Evolutionary conservation across 108 stramenopile species (phyloP), one percentile per base, ranked within the genome.

Genomic region (Nitzschia inconspicua): DNA sequence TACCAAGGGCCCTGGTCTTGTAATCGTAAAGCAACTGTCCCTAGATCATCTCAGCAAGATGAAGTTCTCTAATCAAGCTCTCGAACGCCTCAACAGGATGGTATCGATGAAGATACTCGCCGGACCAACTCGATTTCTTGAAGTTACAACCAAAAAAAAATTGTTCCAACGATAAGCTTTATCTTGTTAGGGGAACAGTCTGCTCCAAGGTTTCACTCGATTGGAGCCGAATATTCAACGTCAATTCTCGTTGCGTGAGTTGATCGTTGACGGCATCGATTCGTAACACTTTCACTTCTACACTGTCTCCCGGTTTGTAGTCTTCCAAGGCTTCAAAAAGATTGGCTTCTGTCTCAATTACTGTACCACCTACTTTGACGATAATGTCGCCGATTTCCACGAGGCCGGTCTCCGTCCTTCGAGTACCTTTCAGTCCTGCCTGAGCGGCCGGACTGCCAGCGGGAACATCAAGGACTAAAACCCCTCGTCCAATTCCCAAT

Each of bases 321-420:
- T 63, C 55, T 64, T 97, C 96, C 13, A 97, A 55, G 2, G 94
- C 82, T 55, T 86, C 82, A 63, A 96, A 96, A 10, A 97, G 54
- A 61, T 97, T 95, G 10, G 82, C 81, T 57, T 96, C 95, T n/a
- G 73, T 88, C 37, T 83, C 79, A 36, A 97, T 80, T 1, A 70
- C 62, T 1, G 47, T 47, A 44, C 73, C 73, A 37, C 92, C 90
- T 18, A 96, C 79, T 26, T 88, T 75, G 32, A 86, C 70, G 31
- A 97, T 95, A 43, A 97, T 93, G 37, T 97, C 96, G 20, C 96
- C 96, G 35, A 97, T 87, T 60, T 92, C 83, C 41, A 93, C 72
- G 10, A 86, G 72, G 16, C 92, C 88, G 9, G 60, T 73, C 23
- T 88, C 89, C 5, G 83, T 83, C 44, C 89, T 63, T 39, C 79